These are phyloP conservation scores for Baeospora myosura DNA, from an alignment of 1,284 basidiomycete species.

Conservation along the genomic window DNA sequence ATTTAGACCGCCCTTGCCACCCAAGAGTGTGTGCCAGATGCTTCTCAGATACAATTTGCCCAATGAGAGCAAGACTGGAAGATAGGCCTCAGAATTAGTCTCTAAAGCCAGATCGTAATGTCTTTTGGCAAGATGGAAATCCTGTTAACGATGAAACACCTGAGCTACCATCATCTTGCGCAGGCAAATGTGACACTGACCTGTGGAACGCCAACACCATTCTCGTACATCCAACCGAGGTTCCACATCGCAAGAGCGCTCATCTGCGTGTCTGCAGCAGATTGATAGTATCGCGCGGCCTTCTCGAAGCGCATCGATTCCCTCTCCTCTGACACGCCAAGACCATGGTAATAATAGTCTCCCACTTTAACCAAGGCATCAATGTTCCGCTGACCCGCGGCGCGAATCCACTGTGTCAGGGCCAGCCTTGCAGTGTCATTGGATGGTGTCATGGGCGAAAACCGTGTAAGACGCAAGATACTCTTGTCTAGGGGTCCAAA, in stretches of 20 bases:
- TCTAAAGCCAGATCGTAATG: constrained; percentile 89
- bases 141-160: constrained; percentile 34
- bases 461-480: constrained; percentile 59
- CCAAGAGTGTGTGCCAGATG: constrained; percentile 73
- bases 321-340: constrained; percentile 64
- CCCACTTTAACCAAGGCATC: constrained; percentile 96
- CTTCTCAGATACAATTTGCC: constrained; percentile 81
- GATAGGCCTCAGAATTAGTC: constrained; percentile 81
- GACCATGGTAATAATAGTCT: constrained; percentile 90
- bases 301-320: constrained; percentile 67
- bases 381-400: constrained; percentile 88
- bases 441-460: constrained; percentile 60
- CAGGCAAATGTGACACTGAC: constrained; percentile 31
- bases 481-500: constrained; percentile 56
- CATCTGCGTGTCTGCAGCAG: constrained; percentile 83
- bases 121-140: constrained; percentile 95
- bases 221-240: constrained; percentile 98
- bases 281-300: constrained; percentile 90
- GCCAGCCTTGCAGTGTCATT: constrained; percentile 78
- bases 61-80: constrained; percentile 81
- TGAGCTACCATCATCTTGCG: background rate
- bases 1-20: constrained; percentile 58
- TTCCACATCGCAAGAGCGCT: constrained; percentile 98
- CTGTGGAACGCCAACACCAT: constrained; percentile 85
- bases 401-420: constrained; percentile 89